Evolutionary conservation across 1,139 yeast genomes (phyloP), one percentile per base, ranked within the genome.

Genomic region (Debaryomyces psychrophilus): DNA sequence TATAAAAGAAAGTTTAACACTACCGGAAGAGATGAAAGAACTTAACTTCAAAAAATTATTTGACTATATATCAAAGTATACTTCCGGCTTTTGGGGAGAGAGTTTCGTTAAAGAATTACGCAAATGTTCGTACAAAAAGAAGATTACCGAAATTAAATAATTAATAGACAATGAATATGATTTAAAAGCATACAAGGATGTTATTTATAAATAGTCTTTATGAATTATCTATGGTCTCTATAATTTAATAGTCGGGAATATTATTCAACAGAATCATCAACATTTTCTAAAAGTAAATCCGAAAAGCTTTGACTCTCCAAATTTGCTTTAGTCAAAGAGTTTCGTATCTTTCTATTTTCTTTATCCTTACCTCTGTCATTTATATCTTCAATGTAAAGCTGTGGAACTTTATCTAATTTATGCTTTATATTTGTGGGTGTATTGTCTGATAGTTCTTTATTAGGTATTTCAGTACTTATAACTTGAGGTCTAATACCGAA

Each of bases 21-120:
- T 93, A 64, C 88, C 95, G 2, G 81, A 80, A 31, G 97, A 90
- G 58, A 89, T 88, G 74, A 82, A 82, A 58, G 77, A 71, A 31
- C 81, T 84, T 17, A 92, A 90, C 60, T 93, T 90, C 69, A 79
- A 84, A 45, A 89, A 88, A 67, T 76, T 93, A 64, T 90, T 89
- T 72, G 82, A 79, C 51, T 93, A 93, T 64, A 90, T 93, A 54
- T 82, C 89, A 43, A 93, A 95, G 69, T 93, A 90, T 64, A 93
- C 99, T 8, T 87, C 97, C 20, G 90, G 89, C 4, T 93, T 82
- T 65, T 93, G 99, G 99, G 99, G 99, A 44, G 96, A 90, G 64
- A 87, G 86, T 58, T 93, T 93, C 67, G 99, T 93, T 39, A 85
- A 86, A 56, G 99, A 95, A 65, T 72, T 93, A 49, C 76, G 73